A percentile compares a stretch with the other conserved stretches of the same genome.
These are phyloP conservation scores for Xylaria flabelliformis DNA, from an alignment of 495 filamentous ascomycete genomes.

Conservation along the genomic window DNA sequence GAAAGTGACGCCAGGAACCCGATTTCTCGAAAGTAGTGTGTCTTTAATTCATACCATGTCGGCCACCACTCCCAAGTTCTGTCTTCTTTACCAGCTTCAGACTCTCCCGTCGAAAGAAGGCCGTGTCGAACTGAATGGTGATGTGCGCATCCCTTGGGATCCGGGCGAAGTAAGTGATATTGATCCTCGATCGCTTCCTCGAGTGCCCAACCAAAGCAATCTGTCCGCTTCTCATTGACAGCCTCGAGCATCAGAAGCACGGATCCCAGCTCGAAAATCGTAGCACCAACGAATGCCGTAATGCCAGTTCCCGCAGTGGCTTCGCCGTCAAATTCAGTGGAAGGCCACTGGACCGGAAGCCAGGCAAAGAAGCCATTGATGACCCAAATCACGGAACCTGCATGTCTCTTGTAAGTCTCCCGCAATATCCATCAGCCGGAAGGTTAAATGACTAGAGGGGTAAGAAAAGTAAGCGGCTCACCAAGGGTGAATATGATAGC, in stretches of 20 bases:
- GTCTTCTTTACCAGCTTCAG: slow-evolving; percentile 12
- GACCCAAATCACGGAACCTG: slow-evolving; percentile 65
- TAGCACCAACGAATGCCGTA: slow-evolving; percentile 72
- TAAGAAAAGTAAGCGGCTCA: background rate
- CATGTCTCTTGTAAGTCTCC: background rate
- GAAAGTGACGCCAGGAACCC: slow-evolving; percentile 70
- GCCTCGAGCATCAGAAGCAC: slow-evolving; percentile 72
- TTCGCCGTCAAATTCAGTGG: slow-evolving; percentile 63
- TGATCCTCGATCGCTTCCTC: slow-evolving; percentile 51
- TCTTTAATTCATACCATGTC: slow-evolving; percentile 59
- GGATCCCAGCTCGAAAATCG: slow-evolving; percentile 70
- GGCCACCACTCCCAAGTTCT: slow-evolving; percentile 67
- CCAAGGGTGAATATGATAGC: slow-evolving; percentile 69
- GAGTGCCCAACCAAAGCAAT: slow-evolving; percentile 77
- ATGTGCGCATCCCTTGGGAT: slow-evolving; percentile 53
- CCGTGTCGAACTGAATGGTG: slow-evolving; percentile 50
- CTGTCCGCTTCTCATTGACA: slow-evolving; percentile 67
- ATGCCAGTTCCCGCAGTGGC: slow-evolving; percentile 60
- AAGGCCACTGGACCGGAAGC: slow-evolving; percentile 63
- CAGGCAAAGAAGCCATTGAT: slow-evolving; percentile 74
- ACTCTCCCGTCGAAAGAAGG: background rate
- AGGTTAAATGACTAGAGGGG: background rate
- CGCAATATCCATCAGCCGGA: background rate
- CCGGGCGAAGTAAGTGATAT: slow-evolving; percentile 40
- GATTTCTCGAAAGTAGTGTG: slow-evolving; percentile 70